A percentile compares a stretch with the other conserved stretches of the same genome.
Evolutionary conservation across 192 early-diverging fungal genomes (phyloP).

Genomic region (Podochytrium sp.): DNA sequence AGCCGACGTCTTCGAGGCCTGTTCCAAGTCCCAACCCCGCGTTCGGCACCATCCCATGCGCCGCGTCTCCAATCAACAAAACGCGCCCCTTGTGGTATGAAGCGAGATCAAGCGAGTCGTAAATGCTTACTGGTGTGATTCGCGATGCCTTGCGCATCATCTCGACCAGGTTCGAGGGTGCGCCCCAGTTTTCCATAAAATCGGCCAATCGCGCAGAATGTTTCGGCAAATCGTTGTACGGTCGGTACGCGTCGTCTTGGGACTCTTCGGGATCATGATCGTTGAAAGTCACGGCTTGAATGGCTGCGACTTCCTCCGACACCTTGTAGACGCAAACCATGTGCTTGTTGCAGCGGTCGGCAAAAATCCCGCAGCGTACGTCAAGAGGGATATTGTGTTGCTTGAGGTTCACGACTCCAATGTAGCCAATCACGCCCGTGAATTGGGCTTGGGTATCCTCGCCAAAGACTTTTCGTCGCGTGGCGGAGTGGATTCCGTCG

Average conservation of each 20-base stretch:
- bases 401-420: conserved; percentile 3
- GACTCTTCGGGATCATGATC: conserved; percentile 14
- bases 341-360: conserved; percentile 14
- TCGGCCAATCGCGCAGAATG: conserved; percentile 9
- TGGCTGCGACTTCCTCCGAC: not conserved
- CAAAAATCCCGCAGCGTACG: not conserved
- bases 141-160: conserved; percentile 15
- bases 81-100: conserved; percentile 14
- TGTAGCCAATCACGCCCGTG: conserved; percentile 13
- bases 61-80: conserved; percentile 26
- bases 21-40: conserved; percentile 33
- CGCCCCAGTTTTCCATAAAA: conserved; percentile 2
- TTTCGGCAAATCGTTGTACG: conserved; percentile 3
- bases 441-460: conserved; percentile 16
- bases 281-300: not conserved
- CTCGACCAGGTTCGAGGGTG: not conserved
- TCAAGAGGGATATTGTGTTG: not conserved
- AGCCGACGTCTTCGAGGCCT: conserved; percentile 37
- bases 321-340: conserved; percentile 7
- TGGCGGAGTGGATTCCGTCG: conserved; percentile 13
- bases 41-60: conserved; percentile 38
- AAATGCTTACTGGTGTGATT: conserved; percentile 19
- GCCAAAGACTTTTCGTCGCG: conserved; percentile 36
- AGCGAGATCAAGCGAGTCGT: conserved; percentile 1
- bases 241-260: not conserved